Base-by-base conservation (phyloP, 2,329 filamentous ascomycete genomes). In the Cladosporium cucumerinum region DNA sequence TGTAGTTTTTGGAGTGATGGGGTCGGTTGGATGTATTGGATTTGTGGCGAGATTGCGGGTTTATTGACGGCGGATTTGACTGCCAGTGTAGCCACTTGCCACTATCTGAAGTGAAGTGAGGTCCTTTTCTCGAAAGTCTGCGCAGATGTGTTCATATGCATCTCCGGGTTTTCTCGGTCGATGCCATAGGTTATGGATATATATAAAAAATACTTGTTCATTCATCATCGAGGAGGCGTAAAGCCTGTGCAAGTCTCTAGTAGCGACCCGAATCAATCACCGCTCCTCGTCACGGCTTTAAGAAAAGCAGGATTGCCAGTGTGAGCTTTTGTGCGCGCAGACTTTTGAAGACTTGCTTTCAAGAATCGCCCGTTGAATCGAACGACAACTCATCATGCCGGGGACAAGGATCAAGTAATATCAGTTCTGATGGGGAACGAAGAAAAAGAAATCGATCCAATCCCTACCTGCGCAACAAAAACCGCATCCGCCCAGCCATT, bases 401-500 rank as follows among this genome's bases (percentile, higher is more conserved):
- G n/a, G 8, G 7, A 8, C n/a, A 21, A n/a, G n/a, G 14, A 4
- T 4, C 8, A 43, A 57, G 32, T 32, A 64, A 54, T n/a, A 66
- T 49, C 58, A n/a, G 39, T 60, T 32, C 26, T 23, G 21, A 8
- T 14, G 11, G 36, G 16, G 16, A n/a, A 18, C 18, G 36, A 11
- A 28, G 14, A 49, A 30, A 59, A 11, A 34, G 48, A 64, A 36
- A 63, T 16, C 16, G 28, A 36, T 58, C 30, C 5, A 58, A 2
- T 25, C 75, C 82, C 75, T 78, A 89, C 88, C 84, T 92, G 89
- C 46, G 88, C 88, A 65, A 84, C 84, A 71, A 91, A 80, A 34
- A 89, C 83, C 3, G 82, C 88, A 78, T 91, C 88, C 10, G 85
- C 85, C 80, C 84, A 87, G 25, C 81, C 85, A 66, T 84, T 81